phyloP scores from a whole-genome alignment of 371 early-diverging fungal genomes.

The Choanephora cucurbitarum region DNA sequence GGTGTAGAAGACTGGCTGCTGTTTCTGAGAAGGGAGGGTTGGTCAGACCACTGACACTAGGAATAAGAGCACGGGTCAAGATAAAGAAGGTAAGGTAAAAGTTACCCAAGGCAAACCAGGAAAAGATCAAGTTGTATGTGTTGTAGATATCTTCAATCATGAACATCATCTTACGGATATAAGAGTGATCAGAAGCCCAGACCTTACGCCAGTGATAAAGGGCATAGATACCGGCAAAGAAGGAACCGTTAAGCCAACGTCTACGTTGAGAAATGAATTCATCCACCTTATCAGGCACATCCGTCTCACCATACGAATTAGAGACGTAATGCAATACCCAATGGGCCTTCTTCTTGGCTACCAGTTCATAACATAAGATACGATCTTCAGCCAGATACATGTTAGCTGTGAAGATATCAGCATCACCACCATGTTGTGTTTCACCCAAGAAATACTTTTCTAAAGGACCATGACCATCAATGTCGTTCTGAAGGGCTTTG shows the following conservation, averaged over 20 bases:
- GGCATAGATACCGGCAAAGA: conserved; percentile 70
- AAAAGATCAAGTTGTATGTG: conserved; percentile 63
- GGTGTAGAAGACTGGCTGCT: conserved; percentile 36
- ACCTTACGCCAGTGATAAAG: conserved; percentile 59
- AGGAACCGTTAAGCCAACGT: conserved; percentile 86
- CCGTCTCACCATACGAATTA: conserved; percentile 79
- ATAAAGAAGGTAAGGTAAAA: conserved; percentile 85
- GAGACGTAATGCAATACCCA: conserved; percentile 75
- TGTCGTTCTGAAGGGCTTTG: conserved; percentile 76
- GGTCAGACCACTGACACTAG: conserved; percentile 19
- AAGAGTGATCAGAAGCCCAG: conserved; percentile 64
- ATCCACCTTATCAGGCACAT: conserved; percentile 75
- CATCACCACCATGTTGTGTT: conserved; percentile 74
- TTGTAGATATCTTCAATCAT: conserved; percentile 68
- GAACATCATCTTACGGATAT: conserved; percentile 64
- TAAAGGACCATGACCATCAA: conserved; percentile 73
- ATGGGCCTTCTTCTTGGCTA: conserved; percentile 68
- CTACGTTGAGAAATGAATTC: conserved; percentile 88
- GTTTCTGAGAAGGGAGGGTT: conserved; percentile 30
- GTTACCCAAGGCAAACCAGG: conserved; percentile 76
- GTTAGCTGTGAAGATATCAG: conserved; percentile 70
- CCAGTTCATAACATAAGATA: conserved; percentile 85
- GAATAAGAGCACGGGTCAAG: conserved; percentile 46
- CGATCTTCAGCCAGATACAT: conserved; percentile 88
- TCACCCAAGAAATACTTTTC: conserved; percentile 94